phyloP scores from a whole-genome alignment of 345 rosid genomes.

The Dovyalis caffra region DNA sequence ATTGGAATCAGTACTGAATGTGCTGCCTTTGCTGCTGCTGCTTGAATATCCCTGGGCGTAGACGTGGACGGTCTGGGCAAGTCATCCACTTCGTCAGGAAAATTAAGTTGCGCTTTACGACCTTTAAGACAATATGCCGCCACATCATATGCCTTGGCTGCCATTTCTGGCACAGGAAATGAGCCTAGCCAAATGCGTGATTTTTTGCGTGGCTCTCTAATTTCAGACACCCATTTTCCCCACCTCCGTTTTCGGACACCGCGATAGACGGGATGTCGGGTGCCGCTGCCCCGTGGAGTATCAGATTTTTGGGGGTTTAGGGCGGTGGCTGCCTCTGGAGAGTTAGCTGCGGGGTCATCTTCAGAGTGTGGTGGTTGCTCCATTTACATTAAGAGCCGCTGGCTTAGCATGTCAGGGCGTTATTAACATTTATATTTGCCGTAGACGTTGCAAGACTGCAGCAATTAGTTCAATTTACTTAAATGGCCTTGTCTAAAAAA shows the following conservation, averaged over 20 bases:
- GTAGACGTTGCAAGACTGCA: neutral
- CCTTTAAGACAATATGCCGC: conserved; percentile 78
- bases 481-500: conserved; percentile 11
- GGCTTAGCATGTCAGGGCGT: neutral
- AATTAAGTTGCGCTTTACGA: conserved; percentile 73
- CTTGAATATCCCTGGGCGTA: conserved; percentile 71
- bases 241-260: conserved; percentile 80
- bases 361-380: conserved; percentile 42
- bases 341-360: conserved; percentile 26
- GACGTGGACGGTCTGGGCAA: conserved; percentile 58
- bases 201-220: conserved; percentile 81
- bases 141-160: conserved; percentile 80
- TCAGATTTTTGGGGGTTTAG: conserved; percentile 2
- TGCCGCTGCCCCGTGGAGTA: conserved; percentile 24
- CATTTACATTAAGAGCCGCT: conserved; percentile 36
- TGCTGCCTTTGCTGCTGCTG: conserved; percentile 75
- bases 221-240: conserved; percentile 96
- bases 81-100: conserved; percentile 63
- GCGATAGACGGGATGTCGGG: conserved; percentile 61
- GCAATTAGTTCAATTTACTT: conserved; percentile 12
- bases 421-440: conserved; percentile 26
- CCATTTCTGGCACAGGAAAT: conserved; percentile 82
- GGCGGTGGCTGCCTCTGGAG: conserved; percentile 12
- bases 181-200: conserved; percentile 89
- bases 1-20: conserved; percentile 24